A percentile compares a stretch with the other conserved stretches of the same genome.
Evolutionary conservation across 306 rosid genomes (phyloP).

Genomic region (Cucumis hystrix): DNA sequence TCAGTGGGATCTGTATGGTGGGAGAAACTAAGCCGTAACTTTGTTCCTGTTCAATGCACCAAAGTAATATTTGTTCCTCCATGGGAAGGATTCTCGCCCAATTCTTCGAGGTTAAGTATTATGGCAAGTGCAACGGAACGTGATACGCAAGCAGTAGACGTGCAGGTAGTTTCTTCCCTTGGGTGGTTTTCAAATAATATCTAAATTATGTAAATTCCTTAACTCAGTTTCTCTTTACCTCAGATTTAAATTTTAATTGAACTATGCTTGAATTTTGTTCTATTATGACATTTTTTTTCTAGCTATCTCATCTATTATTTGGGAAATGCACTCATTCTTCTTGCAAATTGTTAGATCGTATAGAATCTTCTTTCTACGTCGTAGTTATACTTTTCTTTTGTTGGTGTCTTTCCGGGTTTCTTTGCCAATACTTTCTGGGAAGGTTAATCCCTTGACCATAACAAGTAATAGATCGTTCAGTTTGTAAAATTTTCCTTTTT

Average conservation of each 20-base stretch:
- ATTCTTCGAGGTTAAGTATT: conserved; percentile 80
- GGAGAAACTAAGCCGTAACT: conserved; percentile 86
- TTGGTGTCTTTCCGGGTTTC: background rate
- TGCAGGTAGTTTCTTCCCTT: conserved; percentile 35
- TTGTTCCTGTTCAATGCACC: conserved; percentile 86
- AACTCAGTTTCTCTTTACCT: background rate
- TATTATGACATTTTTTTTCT: background rate
- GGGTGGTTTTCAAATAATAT: background rate
- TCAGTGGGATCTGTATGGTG: conserved; percentile 93
- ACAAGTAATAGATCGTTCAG: background rate
- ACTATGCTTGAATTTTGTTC: background rate
- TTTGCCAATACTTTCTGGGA: background rate
- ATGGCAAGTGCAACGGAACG: conserved; percentile 67
- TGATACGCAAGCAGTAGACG: conserved; percentile 25
- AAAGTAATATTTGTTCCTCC: conserved; percentile 90
- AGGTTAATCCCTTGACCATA: background rate
- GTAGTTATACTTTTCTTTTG: background rate
- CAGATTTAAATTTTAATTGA: background rate
- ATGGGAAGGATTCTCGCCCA: conserved; percentile 99
- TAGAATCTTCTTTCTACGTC: background rate
- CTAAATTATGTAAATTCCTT: background rate
- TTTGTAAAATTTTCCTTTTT: background rate
- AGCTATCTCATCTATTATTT: background rate
- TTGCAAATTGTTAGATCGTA: background rate
- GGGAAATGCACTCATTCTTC: background rate